A percentile compares a stretch with the other conserved stretches of the same genome.
Conservation (phyloP, 2,329 filamentous ascomycete species). For the Phoma sp. region DNA sequence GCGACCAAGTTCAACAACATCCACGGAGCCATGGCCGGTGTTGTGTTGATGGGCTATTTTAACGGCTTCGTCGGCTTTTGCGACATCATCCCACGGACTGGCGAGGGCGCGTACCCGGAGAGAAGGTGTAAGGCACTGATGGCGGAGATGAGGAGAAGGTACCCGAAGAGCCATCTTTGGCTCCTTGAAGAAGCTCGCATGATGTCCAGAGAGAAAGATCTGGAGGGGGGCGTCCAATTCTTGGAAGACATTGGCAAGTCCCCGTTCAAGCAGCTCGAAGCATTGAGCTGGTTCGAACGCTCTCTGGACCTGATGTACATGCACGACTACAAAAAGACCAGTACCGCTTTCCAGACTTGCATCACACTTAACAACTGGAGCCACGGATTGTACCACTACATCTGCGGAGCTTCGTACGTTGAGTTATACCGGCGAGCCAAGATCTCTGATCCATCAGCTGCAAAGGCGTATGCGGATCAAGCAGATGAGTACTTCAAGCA, state of each 20-base stretch:
- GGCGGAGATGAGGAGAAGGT: slow-evolving; percentile 74
- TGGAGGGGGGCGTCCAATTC: slow-evolving; percentile 71
- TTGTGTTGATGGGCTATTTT: slow-evolving; percentile 84
- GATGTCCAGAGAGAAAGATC: slow-evolving; percentile 68
- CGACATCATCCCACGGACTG: slow-evolving; percentile 77
- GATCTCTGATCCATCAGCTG: slow-evolving; percentile 50
- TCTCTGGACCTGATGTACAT: slow-evolving; percentile 79
- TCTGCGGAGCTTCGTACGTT: slow-evolving; percentile 78
- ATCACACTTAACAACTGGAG: slow-evolving; percentile 78
- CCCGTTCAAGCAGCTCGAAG: slow-evolving; percentile 86
- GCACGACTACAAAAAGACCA: slow-evolving; percentile 76
- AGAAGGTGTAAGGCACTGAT: slow-evolving; percentile 72
- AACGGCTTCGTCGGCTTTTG: slow-evolving; percentile 85
- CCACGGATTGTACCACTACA: slow-evolving; percentile 86
- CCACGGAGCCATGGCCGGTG: slow-evolving; percentile 87
- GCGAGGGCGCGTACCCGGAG: slow-evolving; percentile 70
- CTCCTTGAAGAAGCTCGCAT: slow-evolving; percentile 85
- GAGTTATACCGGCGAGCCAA: slow-evolving; percentile 76
- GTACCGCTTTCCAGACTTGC: slow-evolving; percentile 71
- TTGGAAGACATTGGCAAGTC: slow-evolving; percentile 66
- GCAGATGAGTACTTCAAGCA: slow-evolving; percentile 75
- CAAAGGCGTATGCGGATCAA: slow-evolving; percentile 46
- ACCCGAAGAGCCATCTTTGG: slow-evolving; percentile 86
- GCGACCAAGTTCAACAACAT: slow-evolving; percentile 85
- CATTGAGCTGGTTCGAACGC: slow-evolving; percentile 84